Percentiles rank a stretch among this genome's conserved stretches.
These are phyloP conservation scores for Wakefieldia striispora DNA, from an alignment of 768 basidiomycete genomes.

Conservation along the genomic window DNA sequence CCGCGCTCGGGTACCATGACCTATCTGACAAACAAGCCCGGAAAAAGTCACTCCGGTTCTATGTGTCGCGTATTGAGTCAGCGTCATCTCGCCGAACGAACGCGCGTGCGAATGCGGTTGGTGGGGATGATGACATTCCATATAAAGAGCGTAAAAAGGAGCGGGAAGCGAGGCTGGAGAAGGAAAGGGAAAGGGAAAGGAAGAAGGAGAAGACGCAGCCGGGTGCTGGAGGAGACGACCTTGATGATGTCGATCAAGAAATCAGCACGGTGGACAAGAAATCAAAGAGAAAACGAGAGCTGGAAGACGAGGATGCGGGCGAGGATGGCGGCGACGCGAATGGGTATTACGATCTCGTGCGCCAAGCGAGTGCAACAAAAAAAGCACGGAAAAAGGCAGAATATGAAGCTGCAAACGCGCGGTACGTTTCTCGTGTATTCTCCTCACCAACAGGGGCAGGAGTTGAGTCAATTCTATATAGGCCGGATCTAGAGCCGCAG, in stretches of 20 bases:
- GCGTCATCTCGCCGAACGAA: constrained; percentile 71
- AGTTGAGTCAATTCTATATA: constrained; percentile 12
- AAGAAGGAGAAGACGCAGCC: constrained; percentile 32
- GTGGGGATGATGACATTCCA: constrained; percentile 96
- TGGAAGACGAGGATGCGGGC: constrained; percentile 39
- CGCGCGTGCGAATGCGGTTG: constrained; percentile 65
- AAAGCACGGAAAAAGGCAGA: constrained; percentile 80
- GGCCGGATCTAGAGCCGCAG: constrained; percentile 36
- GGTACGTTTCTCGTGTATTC: constrained; percentile 41
- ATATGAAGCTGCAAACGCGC: constrained; percentile 64
- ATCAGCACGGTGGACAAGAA: constrained; percentile 30
- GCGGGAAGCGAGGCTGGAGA: constrained; percentile 52
- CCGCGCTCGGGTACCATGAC: constrained; percentile 65
- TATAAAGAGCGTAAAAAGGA: constrained; percentile 74
- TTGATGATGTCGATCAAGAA: constrained; percentile 57
- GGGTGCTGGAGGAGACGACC: constrained; percentile 61
- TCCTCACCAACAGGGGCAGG: constrained; percentile 7
- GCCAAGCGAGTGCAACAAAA: constrained; percentile 64
- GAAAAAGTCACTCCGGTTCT: constrained; percentile 85
- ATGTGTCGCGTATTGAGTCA: constrained; percentile 88
- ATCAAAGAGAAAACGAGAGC: constrained; percentile 38
- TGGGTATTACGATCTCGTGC: constrained; percentile 91
- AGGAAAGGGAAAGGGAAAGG: constrained; percentile 40
- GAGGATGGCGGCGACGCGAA: constrained; percentile 51
- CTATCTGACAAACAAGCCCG: constrained; percentile 80